Conservation (phyloP, 2,329 filamentous ascomycete species). For the Penicillium sp. region DNA sequence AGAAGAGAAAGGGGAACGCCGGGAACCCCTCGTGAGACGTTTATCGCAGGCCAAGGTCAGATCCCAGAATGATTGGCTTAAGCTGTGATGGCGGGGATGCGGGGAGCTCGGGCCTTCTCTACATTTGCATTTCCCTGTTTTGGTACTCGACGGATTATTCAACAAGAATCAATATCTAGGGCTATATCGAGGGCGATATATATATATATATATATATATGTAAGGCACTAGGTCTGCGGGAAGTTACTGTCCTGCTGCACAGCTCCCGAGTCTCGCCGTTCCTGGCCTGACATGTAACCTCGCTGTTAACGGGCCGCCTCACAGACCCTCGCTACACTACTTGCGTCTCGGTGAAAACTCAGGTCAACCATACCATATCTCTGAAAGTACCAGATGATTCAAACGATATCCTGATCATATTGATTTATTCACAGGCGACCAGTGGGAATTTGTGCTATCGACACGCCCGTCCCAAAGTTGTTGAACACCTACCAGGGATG, state of each 20-base stretch:
- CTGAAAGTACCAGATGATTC: not conserved
- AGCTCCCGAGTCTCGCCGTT: not conserved
- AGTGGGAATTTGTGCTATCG: not conserved
- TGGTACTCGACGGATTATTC: not conserved
- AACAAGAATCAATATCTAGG: too few relatives aligned
- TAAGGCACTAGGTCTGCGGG: too few relatives aligned
- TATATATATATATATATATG: too few relatives aligned
- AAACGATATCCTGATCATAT: not conserved
- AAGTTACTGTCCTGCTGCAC: too few relatives aligned
- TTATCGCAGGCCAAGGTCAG: not conserved
- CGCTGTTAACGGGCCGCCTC: not conserved
- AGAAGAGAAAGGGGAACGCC: not conserved
- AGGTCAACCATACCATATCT: not conserved
- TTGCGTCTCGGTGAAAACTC: not conserved
- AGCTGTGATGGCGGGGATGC: slow-evolving; percentile 9
- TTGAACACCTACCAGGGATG: not conserved
- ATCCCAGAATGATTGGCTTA: slow-evolving; percentile 6
- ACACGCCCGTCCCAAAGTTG: not conserved
- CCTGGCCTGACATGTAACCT: slow-evolving; percentile 2
- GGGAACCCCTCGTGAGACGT: slow-evolving; percentile 6
- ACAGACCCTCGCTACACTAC: not conserved
- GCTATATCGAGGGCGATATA: too few relatives aligned
- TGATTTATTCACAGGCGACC: not conserved
- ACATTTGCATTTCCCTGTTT: slow-evolving; percentile 6
- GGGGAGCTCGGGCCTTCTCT: slow-evolving; percentile 19